Evolutionary conservation across 2,329 filamentous ascomycete genomes (phyloP).

Genomic region (Alternaria triticina): DNA sequence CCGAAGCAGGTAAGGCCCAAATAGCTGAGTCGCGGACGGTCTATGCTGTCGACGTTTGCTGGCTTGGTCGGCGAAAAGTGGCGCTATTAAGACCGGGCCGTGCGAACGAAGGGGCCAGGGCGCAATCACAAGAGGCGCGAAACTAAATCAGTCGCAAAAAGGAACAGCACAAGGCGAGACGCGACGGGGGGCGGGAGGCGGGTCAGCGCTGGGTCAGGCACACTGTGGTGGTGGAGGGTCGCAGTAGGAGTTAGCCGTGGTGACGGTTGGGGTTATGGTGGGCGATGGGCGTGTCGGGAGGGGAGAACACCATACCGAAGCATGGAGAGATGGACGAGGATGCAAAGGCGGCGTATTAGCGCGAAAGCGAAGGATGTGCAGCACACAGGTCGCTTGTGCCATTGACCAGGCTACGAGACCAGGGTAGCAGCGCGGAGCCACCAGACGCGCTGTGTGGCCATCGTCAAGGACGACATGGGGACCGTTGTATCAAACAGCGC

Average conservation of each 20-base stretch:
- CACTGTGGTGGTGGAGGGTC: background rate
- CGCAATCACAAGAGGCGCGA: slow-evolving; percentile 26
- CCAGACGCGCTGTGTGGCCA: slow-evolving; percentile 29
- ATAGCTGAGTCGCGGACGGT: slow-evolving; percentile 35
- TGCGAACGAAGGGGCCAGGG: slow-evolving; percentile 37
- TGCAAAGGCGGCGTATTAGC: slow-evolving; percentile 18
- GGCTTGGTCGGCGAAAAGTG: slow-evolving; percentile 35
- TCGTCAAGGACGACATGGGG: slow-evolving; percentile 16
- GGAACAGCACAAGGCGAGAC: slow-evolving; percentile 13
- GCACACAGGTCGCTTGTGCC: slow-evolving; percentile 34
- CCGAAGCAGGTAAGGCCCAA: slow-evolving; percentile 42
- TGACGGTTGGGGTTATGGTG: background rate
- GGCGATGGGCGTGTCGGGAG: background rate
- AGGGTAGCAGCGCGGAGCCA: slow-evolving; percentile 19
- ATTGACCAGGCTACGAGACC: slow-evolving; percentile 27
- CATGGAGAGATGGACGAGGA: slow-evolving; percentile 1
- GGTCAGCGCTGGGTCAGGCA: slow-evolving; percentile 13
- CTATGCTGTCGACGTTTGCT: slow-evolving; percentile 43
- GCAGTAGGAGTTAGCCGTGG: background rate
- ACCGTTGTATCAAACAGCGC: slow-evolving; percentile 21
- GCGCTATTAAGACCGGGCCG: slow-evolving; percentile 36
- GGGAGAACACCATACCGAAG: background rate
- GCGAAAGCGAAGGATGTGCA: slow-evolving; percentile 25
- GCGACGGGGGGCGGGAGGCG: slow-evolving; percentile 11
- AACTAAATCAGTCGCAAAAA: slow-evolving; percentile 23